These are phyloP conservation scores for Turritis glabra DNA, from an alignment of 345 rosid species.

Conservation along the genomic window DNA sequence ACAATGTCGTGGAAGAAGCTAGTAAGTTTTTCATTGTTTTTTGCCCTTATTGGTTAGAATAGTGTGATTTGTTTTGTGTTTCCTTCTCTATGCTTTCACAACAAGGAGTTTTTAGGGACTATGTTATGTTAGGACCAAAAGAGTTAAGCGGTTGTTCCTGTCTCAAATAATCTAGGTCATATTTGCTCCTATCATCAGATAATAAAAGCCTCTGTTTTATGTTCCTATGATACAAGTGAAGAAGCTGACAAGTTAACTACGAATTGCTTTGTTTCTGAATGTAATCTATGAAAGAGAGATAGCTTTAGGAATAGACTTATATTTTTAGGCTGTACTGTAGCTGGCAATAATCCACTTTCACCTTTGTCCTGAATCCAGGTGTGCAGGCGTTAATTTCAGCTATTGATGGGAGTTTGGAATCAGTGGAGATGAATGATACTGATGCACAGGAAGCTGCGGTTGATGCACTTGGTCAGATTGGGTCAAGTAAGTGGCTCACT, in stretches of 20 bases:
- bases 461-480: slow-evolving; percentile 89
- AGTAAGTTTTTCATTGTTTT: slow-evolving; percentile 44
- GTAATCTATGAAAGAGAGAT: neutral
- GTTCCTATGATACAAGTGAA: neutral
- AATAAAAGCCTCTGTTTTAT: neutral
- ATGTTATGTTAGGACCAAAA: neutral
- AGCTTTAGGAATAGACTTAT: slow-evolving; percentile 10
- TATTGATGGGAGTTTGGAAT: slow-evolving; percentile 60
- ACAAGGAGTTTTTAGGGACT: slow-evolving; percentile 2
- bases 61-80: neutral
- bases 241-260: slow-evolving; percentile 8
- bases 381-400: slow-evolving; percentile 61
- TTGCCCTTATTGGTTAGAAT: neutral
- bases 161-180: neutral
- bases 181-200: neutral
- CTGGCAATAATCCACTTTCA: neutral
- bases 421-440: slow-evolving; percentile 46
- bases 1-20: slow-evolving; percentile 54
- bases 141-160: neutral
- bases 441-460: slow-evolving; percentile 77
- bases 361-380: slow-evolving; percentile 51
- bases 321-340: neutral
- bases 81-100: neutral
- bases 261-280: neutral
- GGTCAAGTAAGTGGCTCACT: slow-evolving; percentile 62